Evolutionary conservation across 208 protist genomes (phyloP), one percentile per base, ranked within the genome.

Genomic region (Trypanosoma avium): DNA sequence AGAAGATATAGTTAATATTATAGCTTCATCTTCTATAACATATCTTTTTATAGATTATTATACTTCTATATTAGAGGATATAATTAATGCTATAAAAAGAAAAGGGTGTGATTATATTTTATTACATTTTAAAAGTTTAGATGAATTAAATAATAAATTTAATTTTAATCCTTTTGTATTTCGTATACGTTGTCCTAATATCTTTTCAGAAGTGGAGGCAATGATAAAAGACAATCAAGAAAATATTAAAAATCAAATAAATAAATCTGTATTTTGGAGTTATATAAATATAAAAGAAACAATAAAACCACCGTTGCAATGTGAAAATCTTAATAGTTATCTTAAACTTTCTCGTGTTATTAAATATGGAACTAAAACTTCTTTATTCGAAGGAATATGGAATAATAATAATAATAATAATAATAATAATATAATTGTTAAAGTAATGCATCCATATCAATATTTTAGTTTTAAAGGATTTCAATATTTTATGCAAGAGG

Each of bases 391-490:
- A 4, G 61, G 49, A 17, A 9, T 27, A 19, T 67, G 48, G 48
- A 32, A 12, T 29, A 38, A 24, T 5, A 26, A 58, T n/a, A n/a
- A n/a, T n/a, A n/a, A n/a, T n/a, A n/a, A n/a, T n/a, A n/a, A n/a
- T n/a, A n/a, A n/a, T n/a, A n/a, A n/a, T 1, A 30, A 67, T 8
- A 50, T 49, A 33, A 29, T 67, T n/a, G 61, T 67, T 26, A 67
- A 67, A 24, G 12, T 67, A 24, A 22, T 67, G 9, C 36, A 48
- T 33, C 48, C 61, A 6, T 50, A 58, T 43, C 49, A 67, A 13
- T 67, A 67, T 35, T 67, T 67, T 9, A 50, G 24, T 21, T 67
- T 58, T 58, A n/a, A 30, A 10, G 61, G 61, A 6, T 50, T 67
- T 58, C 32, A 35, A 26, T 22, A 35, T 10, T 67, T 67, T 50